Percentiles rank a stretch among this genome's conserved stretches.
These are phyloP conservation scores for Punctularia strigosozonata DNA, from an alignment of 768 basidiomycete species.

Conservation along the genomic window DNA sequence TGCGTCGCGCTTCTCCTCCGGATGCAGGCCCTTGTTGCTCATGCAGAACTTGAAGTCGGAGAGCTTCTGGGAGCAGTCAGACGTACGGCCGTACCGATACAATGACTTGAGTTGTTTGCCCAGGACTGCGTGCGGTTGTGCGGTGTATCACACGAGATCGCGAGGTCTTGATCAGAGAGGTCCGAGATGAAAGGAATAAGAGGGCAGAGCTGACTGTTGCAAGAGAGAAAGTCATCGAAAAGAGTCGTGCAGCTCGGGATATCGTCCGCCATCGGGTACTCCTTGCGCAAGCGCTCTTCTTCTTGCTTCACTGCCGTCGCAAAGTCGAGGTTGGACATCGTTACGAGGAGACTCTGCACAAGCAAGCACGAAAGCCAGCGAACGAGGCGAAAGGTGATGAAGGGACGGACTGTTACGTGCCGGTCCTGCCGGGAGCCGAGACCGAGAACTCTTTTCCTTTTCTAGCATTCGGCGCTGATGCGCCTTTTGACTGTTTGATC, in stretches of 20 bases:
- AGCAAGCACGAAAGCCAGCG: too few species aligned
- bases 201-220: slow-evolving; percentile 39
- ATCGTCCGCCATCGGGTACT: slow-evolving; percentile 69
- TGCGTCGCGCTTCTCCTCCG: slow-evolving; percentile 64
- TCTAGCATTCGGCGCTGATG: too few species aligned
- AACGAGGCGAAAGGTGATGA: too few species aligned
- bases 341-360: too few species aligned
- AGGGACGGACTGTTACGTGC: too few species aligned
- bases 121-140: slow-evolving; percentile 36
- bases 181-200: neutral
- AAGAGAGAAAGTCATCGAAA: slow-evolving; percentile 61
- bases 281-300: slow-evolving; percentile 44
- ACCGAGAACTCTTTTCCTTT: too few species aligned
- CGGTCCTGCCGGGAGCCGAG: too few species aligned
- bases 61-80: slow-evolving; percentile 64
- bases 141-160: too few species aligned
- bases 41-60: slow-evolving; percentile 96
- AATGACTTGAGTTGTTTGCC: slow-evolving; percentile 73
- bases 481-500: too few species aligned
- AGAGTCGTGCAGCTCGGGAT: slow-evolving; percentile 73
- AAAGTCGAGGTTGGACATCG: slow-evolving; percentile 24
- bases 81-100: slow-evolving; percentile 73
- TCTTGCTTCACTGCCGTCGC: slow-evolving; percentile 55
- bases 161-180: slow-evolving; percentile 5
- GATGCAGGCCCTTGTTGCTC: slow-evolving; percentile 65